Evolutionary conservation across 2,329 filamentous ascomycete species (phyloP).

Genomic region (Trichophaea hybrida): DNA sequence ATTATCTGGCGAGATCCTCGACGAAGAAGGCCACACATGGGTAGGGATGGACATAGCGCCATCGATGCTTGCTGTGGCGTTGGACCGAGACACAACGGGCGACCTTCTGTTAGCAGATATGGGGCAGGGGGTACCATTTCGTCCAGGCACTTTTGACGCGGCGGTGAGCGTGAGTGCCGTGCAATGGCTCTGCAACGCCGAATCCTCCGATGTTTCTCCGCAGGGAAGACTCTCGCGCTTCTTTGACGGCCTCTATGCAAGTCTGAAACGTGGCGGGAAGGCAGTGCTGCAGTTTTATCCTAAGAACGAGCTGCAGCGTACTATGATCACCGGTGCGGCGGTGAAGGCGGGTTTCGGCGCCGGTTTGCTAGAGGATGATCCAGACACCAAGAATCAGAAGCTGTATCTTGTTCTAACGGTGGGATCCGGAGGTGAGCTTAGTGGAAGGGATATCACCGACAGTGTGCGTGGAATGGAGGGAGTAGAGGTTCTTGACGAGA

Average conservation of each 20-base stretch:
- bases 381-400: conserved; percentile 91
- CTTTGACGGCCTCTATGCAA: conserved; percentile 83
- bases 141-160: conserved; percentile 82
- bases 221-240: conserved; percentile 67
- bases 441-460: conserved; percentile 63
- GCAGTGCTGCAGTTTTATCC: conserved; percentile 98
- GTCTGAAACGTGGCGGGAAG: conserved; percentile 65
- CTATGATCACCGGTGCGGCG: conserved; percentile 82
- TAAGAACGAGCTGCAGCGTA: conserved; percentile 80
- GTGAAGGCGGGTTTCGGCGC: conserved; percentile 91
- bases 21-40: conserved; percentile 70
- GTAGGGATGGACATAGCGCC: conserved; percentile 92
- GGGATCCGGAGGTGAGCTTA: conserved; percentile 43
- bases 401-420: conserved; percentile 91
- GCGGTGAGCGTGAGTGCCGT: conserved; percentile 89
- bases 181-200: conserved; percentile 98
- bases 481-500: conserved; percentile 64
- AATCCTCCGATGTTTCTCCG: conserved; percentile 69
- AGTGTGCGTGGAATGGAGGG: conserved; percentile 80
- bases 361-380: conserved; percentile 86
- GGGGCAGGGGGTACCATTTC: conserved; percentile 87
- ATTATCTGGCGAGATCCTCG: conserved; percentile 85
- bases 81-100: conserved; percentile 82
- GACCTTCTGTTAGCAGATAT: conserved; percentile 92
- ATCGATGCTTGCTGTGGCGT: conserved; percentile 90